A percentile compares a stretch with the other conserved stretches of the same genome.
phyloP scores from a whole-genome alignment of 805 yeast genomes.

The Yarrowia deformans region DNA sequence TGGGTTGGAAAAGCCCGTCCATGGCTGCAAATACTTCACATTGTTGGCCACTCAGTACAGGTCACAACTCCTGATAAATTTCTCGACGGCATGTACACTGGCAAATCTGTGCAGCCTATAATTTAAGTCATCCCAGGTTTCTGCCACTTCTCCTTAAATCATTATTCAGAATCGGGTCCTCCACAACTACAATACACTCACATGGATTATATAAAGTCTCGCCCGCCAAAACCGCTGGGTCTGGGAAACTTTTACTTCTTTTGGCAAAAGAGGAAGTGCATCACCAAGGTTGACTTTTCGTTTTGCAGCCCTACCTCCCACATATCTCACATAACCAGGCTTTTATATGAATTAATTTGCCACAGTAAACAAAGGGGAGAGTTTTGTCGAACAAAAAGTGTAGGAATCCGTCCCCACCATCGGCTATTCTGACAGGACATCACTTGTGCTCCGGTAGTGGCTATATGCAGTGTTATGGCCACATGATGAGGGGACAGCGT shows the following conservation, averaged over 20 bases:
- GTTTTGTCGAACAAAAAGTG: neutral
- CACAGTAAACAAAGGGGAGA: slow-evolving; percentile 7
- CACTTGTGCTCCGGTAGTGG: neutral
- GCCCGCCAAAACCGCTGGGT: slow-evolving; percentile 16
- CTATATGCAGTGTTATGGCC: neutral
- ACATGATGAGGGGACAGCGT: neutral
- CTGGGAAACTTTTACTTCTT: slow-evolving; percentile 28
- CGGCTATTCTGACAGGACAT: slow-evolving; percentile 1
- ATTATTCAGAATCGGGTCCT: too few relatives aligned
- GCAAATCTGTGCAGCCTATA: too few relatives aligned
- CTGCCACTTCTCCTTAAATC: neutral
- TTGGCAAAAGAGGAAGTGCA: slow-evolving; percentile 34
- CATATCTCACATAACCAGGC: neutral
- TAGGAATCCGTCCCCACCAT: neutral
- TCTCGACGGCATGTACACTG: too few relatives aligned
- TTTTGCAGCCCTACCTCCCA: slow-evolving; percentile 18
- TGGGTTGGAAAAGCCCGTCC: too few relatives aligned
- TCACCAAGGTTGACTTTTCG: slow-evolving; percentile 6
- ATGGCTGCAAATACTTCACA: too few relatives aligned
- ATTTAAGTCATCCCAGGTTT: neutral
- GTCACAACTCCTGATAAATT: too few relatives aligned
- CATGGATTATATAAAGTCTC: neutral
- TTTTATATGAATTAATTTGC: slow-evolving; percentile 30
- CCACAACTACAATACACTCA: too few relatives aligned
- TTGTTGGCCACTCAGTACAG: too few relatives aligned